Evolutionary conservation across 148 eudicot genomes (phyloP).

Genomic region (Beta vulgaris): DNA sequence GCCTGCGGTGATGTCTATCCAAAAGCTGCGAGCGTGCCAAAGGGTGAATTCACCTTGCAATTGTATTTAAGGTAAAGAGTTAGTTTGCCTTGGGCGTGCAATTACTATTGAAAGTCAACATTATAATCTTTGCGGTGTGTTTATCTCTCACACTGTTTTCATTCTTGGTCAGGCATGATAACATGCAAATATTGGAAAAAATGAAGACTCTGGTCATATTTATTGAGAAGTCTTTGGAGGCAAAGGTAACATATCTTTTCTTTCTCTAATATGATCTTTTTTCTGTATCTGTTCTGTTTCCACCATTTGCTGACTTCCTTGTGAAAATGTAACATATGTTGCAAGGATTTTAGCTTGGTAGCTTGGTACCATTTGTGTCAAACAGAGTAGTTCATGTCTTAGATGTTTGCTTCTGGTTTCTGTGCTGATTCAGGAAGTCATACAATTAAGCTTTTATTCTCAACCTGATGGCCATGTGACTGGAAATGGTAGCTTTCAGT

Average conservation of each 20-base stretch:
- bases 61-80: slow-evolving; percentile 68
- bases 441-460: slow-evolving; percentile 72
- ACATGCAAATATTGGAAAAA: slow-evolving; percentile 87
- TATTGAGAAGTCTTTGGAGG: slow-evolving; percentile 85
- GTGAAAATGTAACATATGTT: neutral
- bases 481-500: slow-evolving; percentile 73
- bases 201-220: slow-evolving; percentile 80
- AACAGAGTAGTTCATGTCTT: neutral
- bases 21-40: slow-evolving; percentile 65
- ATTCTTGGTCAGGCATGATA: slow-evolving; percentile 73
- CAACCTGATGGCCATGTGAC: slow-evolving; percentile 89
- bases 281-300: neutral
- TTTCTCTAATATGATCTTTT: neutral
- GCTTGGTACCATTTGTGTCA: neutral
- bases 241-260: slow-evolving; percentile 47
- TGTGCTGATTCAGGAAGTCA: slow-evolving; percentile 53
- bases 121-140: neutral
- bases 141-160: slow-evolving; percentile 13
- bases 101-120: neutral
- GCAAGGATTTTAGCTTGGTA: neutral
- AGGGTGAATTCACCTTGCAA: slow-evolving; percentile 82
- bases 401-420: slow-evolving; percentile 8
- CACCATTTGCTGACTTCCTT: neutral
- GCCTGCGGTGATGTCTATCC: slow-evolving; percentile 95
- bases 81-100: neutral